Percentiles rank a stretch among this genome's conserved stretches.
Evolutionary conservation across 2,329 filamentous ascomycete genomes (phyloP).

Genomic region (Clonostachys rhizophaga): DNA sequence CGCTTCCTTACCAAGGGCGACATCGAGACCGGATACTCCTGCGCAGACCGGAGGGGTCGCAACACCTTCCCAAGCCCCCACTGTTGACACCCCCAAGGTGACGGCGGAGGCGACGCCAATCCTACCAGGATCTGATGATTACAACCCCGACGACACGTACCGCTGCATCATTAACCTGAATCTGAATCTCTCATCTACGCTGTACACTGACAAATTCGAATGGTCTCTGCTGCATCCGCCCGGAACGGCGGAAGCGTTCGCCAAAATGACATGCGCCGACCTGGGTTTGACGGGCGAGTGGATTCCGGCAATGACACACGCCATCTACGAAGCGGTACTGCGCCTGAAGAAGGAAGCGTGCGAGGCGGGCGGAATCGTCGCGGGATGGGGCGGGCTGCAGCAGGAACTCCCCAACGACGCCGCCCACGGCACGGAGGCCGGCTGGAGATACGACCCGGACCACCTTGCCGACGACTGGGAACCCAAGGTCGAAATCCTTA

Average conservation of each 20-base stretch:
- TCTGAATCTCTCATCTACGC: conserved; percentile 83
- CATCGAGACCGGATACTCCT: conserved; percentile 53
- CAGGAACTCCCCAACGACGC: conserved; percentile 84
- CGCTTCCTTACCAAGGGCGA: conserved; percentile 20
- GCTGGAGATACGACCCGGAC: conserved; percentile 94
- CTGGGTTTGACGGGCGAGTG: conserved; percentile 87
- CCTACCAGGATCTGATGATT: conserved; percentile 59
- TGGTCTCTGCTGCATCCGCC: conserved; percentile 93
- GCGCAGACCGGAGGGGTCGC: conserved; percentile 39
- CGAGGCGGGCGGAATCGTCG: conserved; percentile 83
- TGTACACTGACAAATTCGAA: conserved; percentile 97
- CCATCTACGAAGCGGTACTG: conserved; percentile 92
- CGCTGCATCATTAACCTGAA: conserved; percentile 87
- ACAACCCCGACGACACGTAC: conserved; percentile 91
- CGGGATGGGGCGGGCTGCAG: conserved; percentile 55
- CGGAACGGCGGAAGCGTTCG: conserved; percentile 88
- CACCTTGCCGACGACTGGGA: conserved; percentile 82
- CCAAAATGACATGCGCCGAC: conserved; percentile 88
- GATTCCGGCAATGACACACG: conserved; percentile 90
- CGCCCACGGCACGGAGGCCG: conserved; percentile 74
- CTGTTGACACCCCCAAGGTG: conserved; percentile 45
- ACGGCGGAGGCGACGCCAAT: conserved; percentile 67
- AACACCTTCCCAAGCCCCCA: conserved; percentile 36
- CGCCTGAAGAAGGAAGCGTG: conserved; percentile 94
- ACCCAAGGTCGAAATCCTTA: conserved; percentile 74